Conservation (phyloP, 2,329 filamentous ascomycete species). For the Bipolaris zeicola region DNA sequence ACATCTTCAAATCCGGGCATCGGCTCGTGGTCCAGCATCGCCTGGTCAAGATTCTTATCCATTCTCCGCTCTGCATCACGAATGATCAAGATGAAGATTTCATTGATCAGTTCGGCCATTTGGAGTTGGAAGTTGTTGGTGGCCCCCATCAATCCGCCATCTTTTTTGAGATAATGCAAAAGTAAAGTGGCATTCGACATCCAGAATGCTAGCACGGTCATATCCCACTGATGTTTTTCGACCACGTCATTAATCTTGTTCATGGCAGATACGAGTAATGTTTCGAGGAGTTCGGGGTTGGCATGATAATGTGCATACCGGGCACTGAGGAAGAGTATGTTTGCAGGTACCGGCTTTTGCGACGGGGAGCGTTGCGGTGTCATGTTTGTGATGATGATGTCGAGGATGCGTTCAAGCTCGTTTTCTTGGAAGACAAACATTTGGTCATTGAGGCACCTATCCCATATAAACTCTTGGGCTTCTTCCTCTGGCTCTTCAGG, state of each 20-base stretch:
- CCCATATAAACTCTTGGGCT: conserved; percentile 94
- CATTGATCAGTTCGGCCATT: conserved; percentile 91
- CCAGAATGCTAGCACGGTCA: conserved; percentile 99
- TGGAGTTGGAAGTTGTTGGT: conserved; percentile 92
- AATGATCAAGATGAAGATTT: conserved; percentile 98
- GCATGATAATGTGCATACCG: conserved; percentile 97
- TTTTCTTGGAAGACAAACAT: conserved; percentile 99
- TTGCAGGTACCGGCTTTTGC: conserved; percentile 97
- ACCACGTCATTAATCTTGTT: conserved; percentile 97
- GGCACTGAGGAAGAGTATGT: conserved; percentile 94
- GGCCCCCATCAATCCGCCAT: conserved; percentile 76
- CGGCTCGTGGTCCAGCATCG: conserved; percentile 97
- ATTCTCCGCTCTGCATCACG: conserved; percentile 93
- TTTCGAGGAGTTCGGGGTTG: conserved; percentile 79
- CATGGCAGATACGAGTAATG: conserved; percentile 83
- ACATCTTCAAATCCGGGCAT: conserved; percentile 98
- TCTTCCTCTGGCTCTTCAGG: conserved; percentile 85
- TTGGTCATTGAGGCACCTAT: conserved; percentile 90
- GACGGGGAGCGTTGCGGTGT: conserved; percentile 91
- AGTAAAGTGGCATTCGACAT: conserved; percentile 94
- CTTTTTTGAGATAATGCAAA: conserved; percentile 97
- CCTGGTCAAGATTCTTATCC: conserved; percentile 90
- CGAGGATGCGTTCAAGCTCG: conserved; percentile 87
- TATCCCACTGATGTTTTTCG: conserved; percentile 97
- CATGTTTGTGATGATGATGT: conserved; percentile 98